A percentile compares a stretch with the other conserved stretches of the same genome.
Evolutionary conservation across 2,329 filamentous ascomycete species (phyloP).

Genomic region (Endoconidiophora laricicola): DNA sequence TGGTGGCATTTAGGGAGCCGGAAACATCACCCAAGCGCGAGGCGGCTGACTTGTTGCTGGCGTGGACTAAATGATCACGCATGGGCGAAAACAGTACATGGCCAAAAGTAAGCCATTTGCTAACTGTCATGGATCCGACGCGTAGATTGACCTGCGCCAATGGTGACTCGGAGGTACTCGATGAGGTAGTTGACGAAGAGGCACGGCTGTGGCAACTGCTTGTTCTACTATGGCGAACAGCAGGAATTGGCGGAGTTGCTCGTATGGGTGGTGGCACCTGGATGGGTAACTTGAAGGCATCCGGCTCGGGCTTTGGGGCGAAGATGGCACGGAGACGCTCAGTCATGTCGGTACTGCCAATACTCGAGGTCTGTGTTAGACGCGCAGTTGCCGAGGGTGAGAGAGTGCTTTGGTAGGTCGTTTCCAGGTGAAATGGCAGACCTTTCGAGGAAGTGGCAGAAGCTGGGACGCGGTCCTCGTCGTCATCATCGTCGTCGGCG

Average conservation of each 20-base stretch:
- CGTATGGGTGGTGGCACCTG: not conserved
- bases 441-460: slow-evolving; percentile 41
- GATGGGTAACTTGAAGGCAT: not conserved
- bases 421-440: slow-evolving; percentile 38
- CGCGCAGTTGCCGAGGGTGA: slow-evolving; percentile 24
- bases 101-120: slow-evolving; percentile 75
- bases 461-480: slow-evolving; percentile 26
- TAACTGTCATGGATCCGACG: slow-evolving; percentile 67
- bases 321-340: slow-evolving; percentile 35
- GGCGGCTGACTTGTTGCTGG: slow-evolving; percentile 18
- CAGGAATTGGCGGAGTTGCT: not conserved
- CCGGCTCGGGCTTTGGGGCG: slow-evolving; percentile 17
- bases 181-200: slow-evolving; percentile 25
- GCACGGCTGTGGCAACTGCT: not conserved
- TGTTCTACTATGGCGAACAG: not conserved
- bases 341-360: slow-evolving; percentile 38
- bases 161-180: slow-evolving; percentile 37
- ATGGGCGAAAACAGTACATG: slow-evolving; percentile 70
- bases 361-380: slow-evolving; percentile 38
- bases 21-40: not conserved
- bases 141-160: slow-evolving; percentile 58
- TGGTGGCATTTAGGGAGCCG: not conserved
- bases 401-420: slow-evolving; percentile 25
- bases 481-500: slow-evolving; percentile 67
- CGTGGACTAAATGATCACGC: slow-evolving; percentile 29